Evolutionary conservation across 192 early-diverging fungal genomes (phyloP).

Genomic region (Powellomyces hirtus): DNA sequence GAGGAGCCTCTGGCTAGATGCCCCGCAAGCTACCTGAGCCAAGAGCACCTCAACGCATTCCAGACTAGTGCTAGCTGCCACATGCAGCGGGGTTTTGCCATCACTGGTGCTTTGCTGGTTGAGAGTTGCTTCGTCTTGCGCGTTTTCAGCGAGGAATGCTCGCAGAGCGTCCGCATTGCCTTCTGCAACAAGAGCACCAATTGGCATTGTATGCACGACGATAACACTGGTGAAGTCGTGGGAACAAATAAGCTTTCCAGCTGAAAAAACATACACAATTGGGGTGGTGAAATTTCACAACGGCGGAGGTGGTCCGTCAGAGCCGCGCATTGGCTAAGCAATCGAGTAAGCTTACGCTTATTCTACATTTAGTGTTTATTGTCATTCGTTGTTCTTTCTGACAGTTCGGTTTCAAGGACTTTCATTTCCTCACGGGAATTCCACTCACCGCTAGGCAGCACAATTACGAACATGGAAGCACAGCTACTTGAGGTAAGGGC

Average conservation of each 20-base stretch:
- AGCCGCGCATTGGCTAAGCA: no score
- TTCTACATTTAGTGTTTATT: no score
- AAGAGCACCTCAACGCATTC: conserved; percentile 17
- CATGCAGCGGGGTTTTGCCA: conserved; percentile 25
- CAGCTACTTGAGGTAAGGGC: conserved; percentile 5
- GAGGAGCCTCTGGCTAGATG: neutral
- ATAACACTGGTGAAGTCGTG: no score
- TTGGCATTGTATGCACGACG: neutral
- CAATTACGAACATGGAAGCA: conserved; percentile 6
- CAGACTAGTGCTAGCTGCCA: conserved; percentile 9
- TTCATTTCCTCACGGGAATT: no score
- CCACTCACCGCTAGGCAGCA: no score
- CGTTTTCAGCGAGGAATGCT: neutral
- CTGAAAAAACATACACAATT: neutral
- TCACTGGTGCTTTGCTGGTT: conserved; percentile 7
- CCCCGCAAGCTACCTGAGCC: neutral
- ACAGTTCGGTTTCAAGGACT: no score
- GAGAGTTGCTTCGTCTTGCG: neutral
- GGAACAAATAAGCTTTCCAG: neutral
- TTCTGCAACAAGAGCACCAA: neutral
- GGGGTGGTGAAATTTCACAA: no score
- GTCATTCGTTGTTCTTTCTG: no score
- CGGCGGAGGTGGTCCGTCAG: no score
- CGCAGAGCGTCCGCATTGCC: neutral
- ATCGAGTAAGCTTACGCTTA: no score